Evolutionary conservation across 2,329 filamentous ascomycete species (phyloP).

Genomic region (Pseudogymnoascus sp.): DNA sequence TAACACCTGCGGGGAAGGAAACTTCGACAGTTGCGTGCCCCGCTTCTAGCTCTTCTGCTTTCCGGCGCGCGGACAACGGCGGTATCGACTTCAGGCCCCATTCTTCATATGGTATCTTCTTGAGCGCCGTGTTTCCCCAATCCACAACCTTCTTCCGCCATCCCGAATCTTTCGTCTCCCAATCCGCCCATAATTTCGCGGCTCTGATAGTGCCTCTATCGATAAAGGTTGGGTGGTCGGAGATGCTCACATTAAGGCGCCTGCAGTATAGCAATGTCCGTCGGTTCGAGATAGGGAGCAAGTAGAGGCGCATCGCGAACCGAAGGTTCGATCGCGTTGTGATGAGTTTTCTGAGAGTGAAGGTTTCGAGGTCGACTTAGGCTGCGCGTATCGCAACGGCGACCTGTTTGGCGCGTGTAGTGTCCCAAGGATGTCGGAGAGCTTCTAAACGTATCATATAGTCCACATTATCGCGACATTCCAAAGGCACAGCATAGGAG

Average conservation of each 20-base stretch:
- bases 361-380: not conserved
- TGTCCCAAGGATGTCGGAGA: not conserved
- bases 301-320: conserved; percentile 72
- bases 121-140: conserved; percentile 78
- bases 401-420: not conserved
- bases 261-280: conserved; percentile 90
- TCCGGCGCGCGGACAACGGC: conserved; percentile 59
- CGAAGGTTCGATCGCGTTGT: not conserved
- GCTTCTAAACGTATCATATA: conserved; percentile 1
- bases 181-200: conserved; percentile 68
- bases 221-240: conserved; percentile 45
- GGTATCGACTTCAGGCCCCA: conserved; percentile 96
- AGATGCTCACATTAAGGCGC: conserved; percentile 50
- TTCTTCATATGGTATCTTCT: conserved; percentile 90
- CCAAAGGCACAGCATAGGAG: not conserved
- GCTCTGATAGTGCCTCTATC: conserved; percentile 66
- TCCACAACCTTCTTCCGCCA: conserved; percentile 84
- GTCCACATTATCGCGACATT: not conserved
- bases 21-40: conserved; percentile 61
- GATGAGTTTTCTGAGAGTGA: not conserved
- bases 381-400: not conserved
- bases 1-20: conserved; percentile 63
- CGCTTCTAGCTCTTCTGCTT: conserved; percentile 54
- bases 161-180: conserved; percentile 74
- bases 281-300: conserved; percentile 85